Percentiles rank a stretch among this genome's conserved stretches.
Evolutionary conservation across 495 filamentous ascomycete species (phyloP).

Genomic region (Neurospora sp.): DNA sequence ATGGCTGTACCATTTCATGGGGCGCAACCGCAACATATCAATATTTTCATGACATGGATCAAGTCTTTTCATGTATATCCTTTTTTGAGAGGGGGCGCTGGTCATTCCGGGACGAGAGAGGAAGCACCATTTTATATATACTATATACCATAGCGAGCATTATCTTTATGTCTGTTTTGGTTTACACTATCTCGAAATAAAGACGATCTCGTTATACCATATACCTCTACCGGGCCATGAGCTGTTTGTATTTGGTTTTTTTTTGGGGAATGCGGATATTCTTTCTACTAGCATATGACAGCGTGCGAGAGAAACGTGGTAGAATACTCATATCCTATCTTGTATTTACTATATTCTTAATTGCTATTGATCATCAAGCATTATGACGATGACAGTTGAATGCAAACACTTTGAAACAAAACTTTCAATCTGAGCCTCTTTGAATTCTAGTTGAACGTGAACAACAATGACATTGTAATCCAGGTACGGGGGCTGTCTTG

Average conservation of each 20-base stretch:
- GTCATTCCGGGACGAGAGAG: not conserved
- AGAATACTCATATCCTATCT: not conserved
- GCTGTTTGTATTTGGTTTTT: not conserved
- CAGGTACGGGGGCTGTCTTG: not conserved
- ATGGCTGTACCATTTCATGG: not conserved
- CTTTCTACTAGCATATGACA: not conserved
- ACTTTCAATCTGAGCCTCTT: not conserved
- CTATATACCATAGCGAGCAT: not conserved
- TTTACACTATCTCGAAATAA: not conserved
- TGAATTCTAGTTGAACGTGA: not conserved
- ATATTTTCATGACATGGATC: not conserved
- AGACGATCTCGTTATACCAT: not conserved
- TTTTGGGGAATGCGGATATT: not conserved
- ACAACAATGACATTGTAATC: not conserved
- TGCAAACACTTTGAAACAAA: not conserved
- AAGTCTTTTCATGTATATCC: not conserved
- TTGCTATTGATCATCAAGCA: not conserved
- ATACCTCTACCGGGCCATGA: not conserved
- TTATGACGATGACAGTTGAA: not conserved
- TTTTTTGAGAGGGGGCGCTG: not conserved
- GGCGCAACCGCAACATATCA: not conserved
- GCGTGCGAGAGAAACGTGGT: not conserved
- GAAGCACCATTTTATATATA: not conserved
- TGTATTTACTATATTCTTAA: not conserved
- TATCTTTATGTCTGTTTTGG: not conserved